Evolutionary conservation across 176 grass and related monocot genomes (phyloP).

Genomic region (Oryza punctata): DNA sequence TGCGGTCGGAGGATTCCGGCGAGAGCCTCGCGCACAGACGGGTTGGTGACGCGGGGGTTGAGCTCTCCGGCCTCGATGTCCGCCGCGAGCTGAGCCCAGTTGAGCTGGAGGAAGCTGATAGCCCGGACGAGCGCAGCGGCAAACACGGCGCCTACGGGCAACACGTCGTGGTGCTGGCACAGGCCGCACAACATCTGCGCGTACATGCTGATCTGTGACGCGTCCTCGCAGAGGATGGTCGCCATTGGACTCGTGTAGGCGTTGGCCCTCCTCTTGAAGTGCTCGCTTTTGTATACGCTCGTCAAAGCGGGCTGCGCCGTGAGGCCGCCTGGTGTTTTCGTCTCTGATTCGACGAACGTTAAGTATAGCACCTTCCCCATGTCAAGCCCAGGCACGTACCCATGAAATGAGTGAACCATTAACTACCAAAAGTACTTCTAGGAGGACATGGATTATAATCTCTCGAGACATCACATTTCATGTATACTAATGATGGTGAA

Average conservation of each 20-base stretch:
- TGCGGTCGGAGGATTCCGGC: neutral
- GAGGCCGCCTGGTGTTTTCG: neutral
- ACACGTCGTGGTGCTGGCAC: conserved; percentile 45
- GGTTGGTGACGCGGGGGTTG: neutral
- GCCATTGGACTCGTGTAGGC: neutral
- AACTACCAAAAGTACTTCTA: no score
- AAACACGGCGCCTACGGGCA: conserved; percentile 52
- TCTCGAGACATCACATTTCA: no score
- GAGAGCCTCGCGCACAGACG: neutral
- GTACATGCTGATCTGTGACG: conserved; percentile 71
- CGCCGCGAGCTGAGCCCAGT: neutral
- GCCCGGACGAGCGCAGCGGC: neutral
- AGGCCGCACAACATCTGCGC: conserved; percentile 63
- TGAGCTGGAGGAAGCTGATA: neutral
- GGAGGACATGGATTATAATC: no score
- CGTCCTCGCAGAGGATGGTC: conserved; percentile 23
- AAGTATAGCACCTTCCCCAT: neutral
- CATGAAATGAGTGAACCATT: no score
- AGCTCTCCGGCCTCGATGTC: neutral
- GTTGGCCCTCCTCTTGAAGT: neutral
- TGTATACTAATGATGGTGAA: no score
- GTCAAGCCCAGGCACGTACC: neutral
- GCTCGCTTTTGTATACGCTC: neutral
- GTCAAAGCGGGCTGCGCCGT: neutral
- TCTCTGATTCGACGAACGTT: neutral